Evolutionary conservation across 2,329 filamentous ascomycete genomes (phyloP), one percentile per base, ranked within the genome.

Genomic region (Chaetothyriales sp.): DNA sequence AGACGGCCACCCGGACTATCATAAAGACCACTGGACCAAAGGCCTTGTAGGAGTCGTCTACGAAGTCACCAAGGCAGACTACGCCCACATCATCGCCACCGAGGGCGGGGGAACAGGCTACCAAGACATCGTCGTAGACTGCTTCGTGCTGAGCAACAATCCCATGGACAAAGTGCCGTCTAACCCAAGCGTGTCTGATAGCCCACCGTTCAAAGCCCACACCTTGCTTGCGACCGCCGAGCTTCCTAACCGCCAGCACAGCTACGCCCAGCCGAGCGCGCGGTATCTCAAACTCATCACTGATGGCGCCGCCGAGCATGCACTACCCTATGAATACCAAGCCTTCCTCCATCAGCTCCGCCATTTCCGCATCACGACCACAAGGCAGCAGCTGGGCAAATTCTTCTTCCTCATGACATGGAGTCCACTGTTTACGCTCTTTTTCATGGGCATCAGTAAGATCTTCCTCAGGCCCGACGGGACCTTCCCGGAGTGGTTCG

Each of bases 11-110:
- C 40, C 49, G 56, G 56, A 52, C 48, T 76, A 77, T 58, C 71
- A 77, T 60, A 77, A 79, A 61, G 71, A 77, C 50, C 71, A 70
- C 50, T 94, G 88, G 89, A 72, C 81, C 57, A 89, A 89, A 62
- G 86, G 87, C 4, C 76, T 98, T 1, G 79, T 95, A 43, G 92
- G 92, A 20, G 88, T 95, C 15, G 92, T 97, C 3, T 98, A 98
- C 70, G 89, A 97, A 70, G 87, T 97, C 28, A 95, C 89, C 0
- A 71, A 76, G 18, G 68, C 77, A 44, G 92, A 98, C 70, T 98
- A 86, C 65, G 77, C 82, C 5, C 85, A 79, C 54, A 95, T 98
- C 60, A 83, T 97, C 55, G 83, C 83, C 4, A 95, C 89, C 4
- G 92, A 98, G 66, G 90, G 90, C 49, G 89, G 86, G 29, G 89